Conservation (phyloP, 345 rosid genomes). For the Triadica sebifera region DNA sequence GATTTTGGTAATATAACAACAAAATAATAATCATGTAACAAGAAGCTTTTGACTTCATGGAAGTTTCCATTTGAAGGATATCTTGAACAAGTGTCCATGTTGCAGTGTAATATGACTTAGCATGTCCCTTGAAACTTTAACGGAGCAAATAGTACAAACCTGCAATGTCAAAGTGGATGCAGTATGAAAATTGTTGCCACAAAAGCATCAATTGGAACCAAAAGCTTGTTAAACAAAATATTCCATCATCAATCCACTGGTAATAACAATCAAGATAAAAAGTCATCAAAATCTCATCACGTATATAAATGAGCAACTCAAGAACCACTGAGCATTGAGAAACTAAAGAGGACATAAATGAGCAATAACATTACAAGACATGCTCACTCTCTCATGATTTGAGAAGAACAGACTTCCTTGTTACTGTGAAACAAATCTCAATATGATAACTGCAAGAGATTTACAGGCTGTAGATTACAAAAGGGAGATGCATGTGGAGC, state of each 20-base stretch:
- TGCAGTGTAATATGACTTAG: conserved; percentile 52
- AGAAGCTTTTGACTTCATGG: neutral
- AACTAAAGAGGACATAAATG: neutral
- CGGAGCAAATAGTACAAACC: conserved; percentile 59
- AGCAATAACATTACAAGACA: neutral
- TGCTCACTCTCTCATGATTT: neutral
- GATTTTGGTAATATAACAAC: neutral
- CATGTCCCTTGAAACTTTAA: conserved; percentile 51
- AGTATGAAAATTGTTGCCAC: conserved; percentile 16
- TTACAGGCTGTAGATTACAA: neutral
- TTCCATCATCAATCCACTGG: neutral
- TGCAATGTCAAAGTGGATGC: conserved; percentile 31
- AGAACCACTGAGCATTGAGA: neutral
- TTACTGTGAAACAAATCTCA: neutral
- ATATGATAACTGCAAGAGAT: neutral
- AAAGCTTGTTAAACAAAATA: conserved; percentile 10
- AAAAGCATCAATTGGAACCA: conserved; percentile 21
- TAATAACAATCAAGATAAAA: neutral
- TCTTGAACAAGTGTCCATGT: conserved; percentile 58
- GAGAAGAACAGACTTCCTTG: neutral
- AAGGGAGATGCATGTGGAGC: neutral
- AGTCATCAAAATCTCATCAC: too few species aligned
- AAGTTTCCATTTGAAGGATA: conserved; percentile 39
- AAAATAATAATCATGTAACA: neutral
- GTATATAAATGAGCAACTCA: neutral